Evolutionary conservation across 805 yeast genomes (phyloP).

Genomic region (Pichia occidentalis): DNA sequence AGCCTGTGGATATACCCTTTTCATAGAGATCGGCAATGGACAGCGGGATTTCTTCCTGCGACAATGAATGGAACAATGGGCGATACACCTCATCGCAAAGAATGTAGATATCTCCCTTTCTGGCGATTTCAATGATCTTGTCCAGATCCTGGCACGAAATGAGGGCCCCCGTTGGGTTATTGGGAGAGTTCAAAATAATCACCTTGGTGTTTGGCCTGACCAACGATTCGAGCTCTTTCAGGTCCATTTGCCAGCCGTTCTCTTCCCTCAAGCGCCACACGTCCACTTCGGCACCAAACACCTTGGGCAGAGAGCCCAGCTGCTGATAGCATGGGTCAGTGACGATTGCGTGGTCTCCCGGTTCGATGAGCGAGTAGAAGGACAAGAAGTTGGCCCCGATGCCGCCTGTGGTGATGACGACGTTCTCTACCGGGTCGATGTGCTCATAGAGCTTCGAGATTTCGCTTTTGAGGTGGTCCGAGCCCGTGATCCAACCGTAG

Average conservation of each 20-base stretch:
- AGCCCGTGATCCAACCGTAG: slow-evolving; percentile 44
- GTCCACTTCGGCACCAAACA: slow-evolving; percentile 39
- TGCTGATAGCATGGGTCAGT: slow-evolving; percentile 48
- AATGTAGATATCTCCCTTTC: slow-evolving; percentile 29
- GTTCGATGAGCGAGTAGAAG: slow-evolving; percentile 37
- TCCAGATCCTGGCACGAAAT: slow-evolving; percentile 31
- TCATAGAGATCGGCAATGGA: slow-evolving; percentile 38
- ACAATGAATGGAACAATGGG: slow-evolving; percentile 40
- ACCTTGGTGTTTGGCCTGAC: slow-evolving; percentile 35
- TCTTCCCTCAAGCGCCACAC: slow-evolving; percentile 30
- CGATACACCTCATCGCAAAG: slow-evolving; percentile 50
- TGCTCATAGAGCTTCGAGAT: slow-evolving; percentile 34
- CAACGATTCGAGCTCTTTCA: slow-evolving; percentile 28
- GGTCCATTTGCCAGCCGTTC: slow-evolving; percentile 33
- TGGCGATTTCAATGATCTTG: slow-evolving; percentile 35
- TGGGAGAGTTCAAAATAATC: slow-evolving; percentile 43
- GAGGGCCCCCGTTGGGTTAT: slow-evolving; percentile 41
- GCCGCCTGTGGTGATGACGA: slow-evolving; percentile 48
- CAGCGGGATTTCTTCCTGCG: slow-evolving; percentile 25
- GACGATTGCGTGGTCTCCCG: slow-evolving; percentile 42
- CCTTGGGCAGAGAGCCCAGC: slow-evolving; percentile 38
- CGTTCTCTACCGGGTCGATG: slow-evolving; percentile 30
- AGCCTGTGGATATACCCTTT: slow-evolving; percentile 41
- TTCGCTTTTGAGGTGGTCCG: slow-evolving; percentile 31
- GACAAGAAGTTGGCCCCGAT: slow-evolving; percentile 48